Conservation (phyloP, 2,329 filamentous ascomycete genomes). For the Pseudocercospora fuligena region DNA sequence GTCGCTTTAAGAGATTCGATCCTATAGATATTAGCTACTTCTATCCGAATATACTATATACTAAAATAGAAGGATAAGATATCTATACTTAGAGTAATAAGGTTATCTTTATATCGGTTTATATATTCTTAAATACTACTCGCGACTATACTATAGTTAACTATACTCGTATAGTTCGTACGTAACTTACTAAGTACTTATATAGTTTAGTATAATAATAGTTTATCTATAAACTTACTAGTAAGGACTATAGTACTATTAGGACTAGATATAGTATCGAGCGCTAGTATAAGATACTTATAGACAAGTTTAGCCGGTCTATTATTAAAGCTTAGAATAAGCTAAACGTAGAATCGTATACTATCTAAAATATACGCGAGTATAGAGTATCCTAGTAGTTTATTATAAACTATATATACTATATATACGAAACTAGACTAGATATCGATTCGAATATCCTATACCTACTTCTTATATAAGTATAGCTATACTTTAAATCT, state of each 20-base stretch:
- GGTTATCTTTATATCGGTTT: not conserved
- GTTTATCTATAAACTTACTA: not conserved
- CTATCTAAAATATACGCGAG: not conserved
- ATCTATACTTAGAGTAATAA: not conserved
- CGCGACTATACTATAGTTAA: not conserved
- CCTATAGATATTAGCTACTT: not conserved
- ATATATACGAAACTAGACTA: not conserved
- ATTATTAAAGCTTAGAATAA: not conserved
- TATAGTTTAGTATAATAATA: not conserved
- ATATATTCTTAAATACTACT: not conserved
- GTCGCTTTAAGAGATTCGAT: not conserved
- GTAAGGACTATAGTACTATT: not conserved
- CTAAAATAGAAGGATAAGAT: not conserved
- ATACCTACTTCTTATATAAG: not conserved
- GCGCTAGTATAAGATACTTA: not conserved
- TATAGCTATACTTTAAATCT: not conserved
- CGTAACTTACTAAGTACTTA: not conserved
- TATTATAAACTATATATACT: not conserved
- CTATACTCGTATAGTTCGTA: not conserved
- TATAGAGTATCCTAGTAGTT: not conserved
- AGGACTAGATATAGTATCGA: not conserved
- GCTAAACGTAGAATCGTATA: not conserved
- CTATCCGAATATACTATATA: not conserved
- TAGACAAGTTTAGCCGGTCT: not conserved
- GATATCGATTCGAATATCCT: not conserved